Percentiles rank a stretch among this genome's conserved stretches.
phyloP scores from a whole-genome alignment of 2,329 filamentous ascomycete genomes.

The Colletotrichum musicola region DNA sequence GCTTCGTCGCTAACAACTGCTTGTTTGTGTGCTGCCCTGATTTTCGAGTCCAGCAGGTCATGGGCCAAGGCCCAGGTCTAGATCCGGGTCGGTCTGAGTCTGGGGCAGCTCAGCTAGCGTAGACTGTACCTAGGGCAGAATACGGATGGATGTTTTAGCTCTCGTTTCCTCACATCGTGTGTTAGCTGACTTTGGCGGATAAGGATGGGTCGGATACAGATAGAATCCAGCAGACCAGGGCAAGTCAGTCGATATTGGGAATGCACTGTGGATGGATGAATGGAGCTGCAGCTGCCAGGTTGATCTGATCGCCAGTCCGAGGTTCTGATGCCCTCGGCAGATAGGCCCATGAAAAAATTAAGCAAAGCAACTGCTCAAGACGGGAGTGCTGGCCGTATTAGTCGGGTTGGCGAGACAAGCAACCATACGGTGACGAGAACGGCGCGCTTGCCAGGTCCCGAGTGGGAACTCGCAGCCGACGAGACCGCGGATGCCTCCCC shows the following conservation, averaged over 20 bases:
- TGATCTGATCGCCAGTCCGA: not conserved
- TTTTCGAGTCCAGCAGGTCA: slow-evolving; percentile 13
- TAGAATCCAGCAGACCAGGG: slow-evolving; percentile 6
- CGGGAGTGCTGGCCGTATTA: not conserved
- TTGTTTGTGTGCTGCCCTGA: slow-evolving; percentile 22
- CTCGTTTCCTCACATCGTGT: slow-evolving; percentile 19
- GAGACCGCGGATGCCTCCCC: slow-evolving; percentile 2
- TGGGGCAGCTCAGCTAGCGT: slow-evolving; percentile 8
- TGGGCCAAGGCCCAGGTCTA: slow-evolving; percentile 14
- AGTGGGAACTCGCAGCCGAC: slow-evolving; percentile 5
- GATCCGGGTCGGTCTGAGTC: not conserved
- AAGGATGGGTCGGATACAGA: slow-evolving; percentile 22
- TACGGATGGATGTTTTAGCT: not conserved
- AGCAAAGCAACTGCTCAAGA: not conserved
- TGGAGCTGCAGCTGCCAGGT: slow-evolving; percentile 13
- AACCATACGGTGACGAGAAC: not conserved
- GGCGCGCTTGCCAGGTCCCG: not conserved
- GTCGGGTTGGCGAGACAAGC: slow-evolving; percentile 13
- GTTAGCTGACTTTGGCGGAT: slow-evolving; percentile 3
- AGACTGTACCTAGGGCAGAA: too few species aligned
- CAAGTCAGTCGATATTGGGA: slow-evolving; percentile 8
- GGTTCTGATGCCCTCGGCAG: not conserved
- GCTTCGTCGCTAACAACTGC: slow-evolving; percentile 8
- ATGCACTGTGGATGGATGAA: not conserved
- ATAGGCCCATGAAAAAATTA: too few species aligned